Evolutionary conservation across 306 rosid species (phyloP).

Genomic region (Cucurbita pepo): DNA sequence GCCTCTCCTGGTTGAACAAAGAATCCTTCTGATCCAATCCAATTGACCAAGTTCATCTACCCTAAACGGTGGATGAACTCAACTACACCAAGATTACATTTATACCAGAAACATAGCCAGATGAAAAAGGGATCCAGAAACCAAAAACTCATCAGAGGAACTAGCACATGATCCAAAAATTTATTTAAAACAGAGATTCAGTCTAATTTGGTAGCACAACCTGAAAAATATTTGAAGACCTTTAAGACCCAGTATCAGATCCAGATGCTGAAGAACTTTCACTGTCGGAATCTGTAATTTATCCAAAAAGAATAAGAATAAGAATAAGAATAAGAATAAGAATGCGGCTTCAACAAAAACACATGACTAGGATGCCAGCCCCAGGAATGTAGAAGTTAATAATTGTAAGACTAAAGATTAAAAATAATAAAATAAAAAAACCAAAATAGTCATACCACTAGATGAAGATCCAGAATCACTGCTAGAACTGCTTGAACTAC

Average conservation of each 20-base stretch:
- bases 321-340: constrained; percentile 4
- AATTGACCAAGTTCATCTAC: neutral
- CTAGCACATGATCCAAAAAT: neutral
- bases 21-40: neutral
- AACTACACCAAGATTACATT: neutral
- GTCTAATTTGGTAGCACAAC: neutral
- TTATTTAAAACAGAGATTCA: neutral
- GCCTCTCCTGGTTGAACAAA: neutral
- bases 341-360: constrained; percentile 5
- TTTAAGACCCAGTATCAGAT: constrained; percentile 65
- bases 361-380: neutral
- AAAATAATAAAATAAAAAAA: neutral
- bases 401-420: neutral
- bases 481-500: constrained; percentile 95
- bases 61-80: neutral
- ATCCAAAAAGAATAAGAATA: constrained; percentile 4
- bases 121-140: neutral
- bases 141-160: neutral
- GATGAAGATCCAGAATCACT: constrained; percentile 95
- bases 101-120: neutral
- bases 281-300: constrained; percentile 75
- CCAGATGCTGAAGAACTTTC: constrained; percentile 92
- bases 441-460: constrained; percentile 42
- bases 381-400: neutral
- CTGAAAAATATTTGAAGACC: constrained; percentile 28